Evolutionary conservation across 2,329 filamentous ascomycete genomes (phyloP), one percentile per base, ranked within the genome.

Genomic region (Monosporascus sp.): DNA sequence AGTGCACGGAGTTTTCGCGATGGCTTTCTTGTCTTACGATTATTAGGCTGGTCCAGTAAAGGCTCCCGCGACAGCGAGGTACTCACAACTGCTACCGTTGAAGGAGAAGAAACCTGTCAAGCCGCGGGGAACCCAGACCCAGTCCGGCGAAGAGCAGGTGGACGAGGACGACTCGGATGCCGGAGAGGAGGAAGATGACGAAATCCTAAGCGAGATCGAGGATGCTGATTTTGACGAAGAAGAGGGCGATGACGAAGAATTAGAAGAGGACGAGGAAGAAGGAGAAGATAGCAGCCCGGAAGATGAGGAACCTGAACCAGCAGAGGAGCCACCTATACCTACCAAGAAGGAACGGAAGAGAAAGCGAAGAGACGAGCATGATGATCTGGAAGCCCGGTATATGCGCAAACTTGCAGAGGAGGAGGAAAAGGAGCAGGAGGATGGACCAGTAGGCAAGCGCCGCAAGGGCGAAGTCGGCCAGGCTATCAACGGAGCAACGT

Each of bases 361-460:
- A 56, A 89, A 88, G 73, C 78, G 86, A 54, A 85, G 77, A 52
- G 80, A 87, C 34, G 82, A 86, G 11, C 81, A 87, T 54, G 85
- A 90, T 24, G 84, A 89, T 52, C 71, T 91, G 2, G 88, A 91
- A 65, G 81, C 78, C 53, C 82, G 81, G 49, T 91, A 92, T 63
- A 75, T 93, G 72, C 75, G 80, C 52, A 85, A 84, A 59, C 69
- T 92, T 31, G 80, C 77, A 61, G 71, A 84, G 66, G 71, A 86
- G 64, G 79, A 83, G 61, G 74, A 84, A 66, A 77, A 56, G 20
- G 61, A 83, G 66, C 75, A 81, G 67, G 43, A 46, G 22, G 43
- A 46, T 16, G 24, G 5, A 5, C 76, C 79, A 52, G 66, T 75
- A 50, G 76, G 73, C 38, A 85, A 86, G 64, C 78, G 79, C 45